Conservation (phyloP, 345 rosid genomes). For the Eucalyptus globulus region DNA sequence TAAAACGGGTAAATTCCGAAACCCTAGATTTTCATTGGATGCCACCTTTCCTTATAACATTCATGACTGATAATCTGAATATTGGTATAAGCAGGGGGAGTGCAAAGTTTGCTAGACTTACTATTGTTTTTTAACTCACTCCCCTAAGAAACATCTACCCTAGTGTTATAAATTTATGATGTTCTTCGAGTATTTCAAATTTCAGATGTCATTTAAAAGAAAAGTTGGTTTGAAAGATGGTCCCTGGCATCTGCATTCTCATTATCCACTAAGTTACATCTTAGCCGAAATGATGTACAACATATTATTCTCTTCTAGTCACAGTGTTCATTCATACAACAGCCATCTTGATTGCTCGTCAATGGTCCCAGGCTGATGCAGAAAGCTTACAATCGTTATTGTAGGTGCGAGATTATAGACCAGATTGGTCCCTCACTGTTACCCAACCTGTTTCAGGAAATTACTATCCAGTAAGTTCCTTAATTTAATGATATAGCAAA, state of each 20-base stretch:
- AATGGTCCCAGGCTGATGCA: background rate
- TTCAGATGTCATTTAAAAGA: background rate
- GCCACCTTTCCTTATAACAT: background rate
- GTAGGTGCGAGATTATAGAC: slow-evolving; percentile 66
- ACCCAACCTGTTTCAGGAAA: slow-evolving; percentile 80
- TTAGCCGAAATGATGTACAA: background rate
- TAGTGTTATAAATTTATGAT: background rate
- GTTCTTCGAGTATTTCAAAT: background rate
- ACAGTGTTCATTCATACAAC: background rate
- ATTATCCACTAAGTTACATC: background rate
- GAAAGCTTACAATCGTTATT: background rate
- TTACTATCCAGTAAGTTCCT: slow-evolving; percentile 67
- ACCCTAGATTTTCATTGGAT: background rate
- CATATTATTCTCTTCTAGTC: background rate
- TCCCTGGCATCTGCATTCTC: background rate
- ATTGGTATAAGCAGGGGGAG: background rate
- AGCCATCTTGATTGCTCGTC: background rate
- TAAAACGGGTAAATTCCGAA: slow-evolving; percentile 51
- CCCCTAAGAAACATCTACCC: background rate
- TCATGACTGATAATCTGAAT: background rate
- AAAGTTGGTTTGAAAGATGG: background rate
- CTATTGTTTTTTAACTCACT: background rate
- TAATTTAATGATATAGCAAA: background rate
- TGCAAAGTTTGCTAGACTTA: background rate
- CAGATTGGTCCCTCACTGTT: slow-evolving; percentile 65